Evolutionary conservation across 2,329 filamentous ascomycete species (phyloP).

Genomic region (Venturia nashicola): DNA sequence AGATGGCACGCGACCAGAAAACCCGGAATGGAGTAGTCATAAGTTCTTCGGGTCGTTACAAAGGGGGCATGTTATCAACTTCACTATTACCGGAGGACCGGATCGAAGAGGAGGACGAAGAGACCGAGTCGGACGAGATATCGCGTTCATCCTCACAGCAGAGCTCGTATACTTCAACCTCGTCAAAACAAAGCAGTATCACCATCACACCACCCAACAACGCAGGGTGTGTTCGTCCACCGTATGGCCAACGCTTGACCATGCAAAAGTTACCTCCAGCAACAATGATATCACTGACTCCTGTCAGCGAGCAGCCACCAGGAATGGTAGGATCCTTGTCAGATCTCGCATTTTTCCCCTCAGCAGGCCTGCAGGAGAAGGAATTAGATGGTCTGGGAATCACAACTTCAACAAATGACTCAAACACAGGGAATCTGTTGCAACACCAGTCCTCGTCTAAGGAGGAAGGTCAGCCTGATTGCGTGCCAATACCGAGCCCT

Average conservation of each 20-base stretch:
- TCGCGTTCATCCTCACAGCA: constrained; percentile 4
- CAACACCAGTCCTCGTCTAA: not conserved
- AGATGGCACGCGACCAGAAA: not conserved
- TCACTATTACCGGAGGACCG: not conserved
- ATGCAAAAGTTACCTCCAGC: not conserved
- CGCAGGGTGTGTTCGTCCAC: not conserved
- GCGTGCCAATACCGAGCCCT: not conserved
- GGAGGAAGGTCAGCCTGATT: not conserved
- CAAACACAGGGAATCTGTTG: not conserved
- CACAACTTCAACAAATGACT: not conserved
- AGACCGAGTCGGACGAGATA: not conserved
- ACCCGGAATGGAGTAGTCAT: not conserved
- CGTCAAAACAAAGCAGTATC: not conserved
- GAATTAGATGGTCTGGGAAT: not conserved
- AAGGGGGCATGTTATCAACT: not conserved
- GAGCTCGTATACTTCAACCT: not conserved
- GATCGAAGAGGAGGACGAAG: constrained; percentile 1
- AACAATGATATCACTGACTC: not conserved
- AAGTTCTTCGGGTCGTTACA: not conserved
- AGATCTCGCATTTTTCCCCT: not conserved
- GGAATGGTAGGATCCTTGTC: not conserved
- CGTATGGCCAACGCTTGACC: not conserved
- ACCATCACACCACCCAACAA: not conserved
- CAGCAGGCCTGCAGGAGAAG: not conserved
- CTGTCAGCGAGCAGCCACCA: not conserved